A percentile compares a stretch with the other conserved stretches of the same genome.
These are phyloP conservation scores for Acacia pycnantha DNA, from an alignment of 331 rosid genomes.

Conservation along the genomic window DNA sequence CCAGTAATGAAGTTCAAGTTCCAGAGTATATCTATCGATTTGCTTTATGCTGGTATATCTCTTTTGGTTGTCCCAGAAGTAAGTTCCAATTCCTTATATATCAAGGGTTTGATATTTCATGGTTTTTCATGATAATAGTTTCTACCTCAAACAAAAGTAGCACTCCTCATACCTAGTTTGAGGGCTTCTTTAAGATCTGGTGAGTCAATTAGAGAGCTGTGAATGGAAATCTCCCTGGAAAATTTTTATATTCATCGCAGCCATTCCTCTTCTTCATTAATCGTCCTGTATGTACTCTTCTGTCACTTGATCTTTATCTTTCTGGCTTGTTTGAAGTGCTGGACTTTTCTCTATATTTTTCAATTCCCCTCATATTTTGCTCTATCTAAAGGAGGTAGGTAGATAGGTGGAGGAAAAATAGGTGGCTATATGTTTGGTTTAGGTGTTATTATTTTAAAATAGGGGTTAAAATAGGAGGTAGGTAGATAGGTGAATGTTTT, in stretches of 20 bases:
- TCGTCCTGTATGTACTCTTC: background rate
- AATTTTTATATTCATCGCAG: background rate
- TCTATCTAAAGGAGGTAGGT: background rate
- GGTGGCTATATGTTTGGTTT: background rate
- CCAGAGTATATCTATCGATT: constrained; percentile 85
- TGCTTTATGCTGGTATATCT: constrained; percentile 89
- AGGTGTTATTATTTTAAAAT: background rate
- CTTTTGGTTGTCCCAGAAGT: constrained; percentile 90
- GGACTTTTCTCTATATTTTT: background rate
- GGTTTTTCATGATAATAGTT: constrained; percentile 7
- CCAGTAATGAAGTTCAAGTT: constrained; percentile 98
- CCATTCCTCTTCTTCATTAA: background rate
- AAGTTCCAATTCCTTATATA: constrained; percentile 38
- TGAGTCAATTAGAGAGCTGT: background rate
- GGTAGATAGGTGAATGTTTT: background rate
- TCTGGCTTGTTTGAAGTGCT: background rate
- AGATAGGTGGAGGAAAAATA: background rate
- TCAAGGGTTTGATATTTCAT: constrained; percentile 17
- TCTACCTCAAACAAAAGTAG: background rate
- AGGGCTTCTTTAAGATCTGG: constrained; percentile 16
- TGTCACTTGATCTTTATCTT: constrained; percentile 8
- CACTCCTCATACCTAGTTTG: constrained; percentile 5
- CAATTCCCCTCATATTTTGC: background rate
- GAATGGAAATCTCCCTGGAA: background rate
- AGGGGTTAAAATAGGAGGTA: background rate